Base-by-base conservation (phyloP, 1,139 yeast species). In the Blastobotrys arbuscula region DNA sequence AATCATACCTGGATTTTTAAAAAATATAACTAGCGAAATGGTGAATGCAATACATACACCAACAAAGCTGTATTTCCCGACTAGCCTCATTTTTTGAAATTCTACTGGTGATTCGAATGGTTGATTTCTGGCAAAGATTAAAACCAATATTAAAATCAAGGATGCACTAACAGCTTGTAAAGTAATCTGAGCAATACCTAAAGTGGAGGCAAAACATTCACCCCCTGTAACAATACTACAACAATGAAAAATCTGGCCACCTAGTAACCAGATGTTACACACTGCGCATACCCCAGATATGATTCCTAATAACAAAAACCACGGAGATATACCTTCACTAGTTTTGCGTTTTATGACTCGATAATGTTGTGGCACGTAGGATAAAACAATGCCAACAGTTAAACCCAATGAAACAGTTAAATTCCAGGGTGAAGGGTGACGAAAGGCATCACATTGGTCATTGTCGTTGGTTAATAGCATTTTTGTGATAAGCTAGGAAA, bases 281-380 rank as follows among this genome's bases (percentile, higher is more conserved):
- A 83, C 66, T 0, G 95, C 82, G 56, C 84, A 79, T 13, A 82
- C 69, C 1, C 90, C 84, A 2, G 94, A 83, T 21, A 82, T 69
- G 13, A 87, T 80, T 2, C 95, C 94, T 37, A 88, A 72, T 13
- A 87, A 68, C 44, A 88, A 70, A 60, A 82, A 88, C 58, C 77
- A 74, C 9, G 90, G 85, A 2, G 92, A 83, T 26, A 88, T 70
- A 2, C 96, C 96, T 61, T 86, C 92, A 5, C 92, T 81, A 7
- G 89, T 76, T 49, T 76, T 67, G 47, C 88, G 76, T 19, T 63
- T 59, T 45, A 77, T 66, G 44, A 88, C 81, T 44, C 84, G 74
- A 46, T 71, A 57, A 63, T 84, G 87, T 65, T 88, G 96, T 0
- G 96, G 95, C 2, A 82, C 51, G 62, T 87, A 88, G 44, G 94